Base-by-base conservation (phyloP, 1,284 basidiomycete genomes). In the Cystobasidium sp. region DNA sequence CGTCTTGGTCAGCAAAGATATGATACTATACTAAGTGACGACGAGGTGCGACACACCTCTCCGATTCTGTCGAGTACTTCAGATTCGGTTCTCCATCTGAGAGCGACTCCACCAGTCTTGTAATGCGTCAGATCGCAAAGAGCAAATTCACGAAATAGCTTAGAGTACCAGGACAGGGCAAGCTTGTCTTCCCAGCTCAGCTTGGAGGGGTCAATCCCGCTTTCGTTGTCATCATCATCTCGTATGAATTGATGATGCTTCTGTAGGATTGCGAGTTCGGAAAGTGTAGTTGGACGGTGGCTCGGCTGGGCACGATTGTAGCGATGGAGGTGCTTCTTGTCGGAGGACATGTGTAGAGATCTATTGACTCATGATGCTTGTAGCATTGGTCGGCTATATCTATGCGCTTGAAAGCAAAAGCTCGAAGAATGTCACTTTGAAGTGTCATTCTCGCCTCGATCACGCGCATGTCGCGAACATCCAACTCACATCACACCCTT, bases 71-170 rank as follows among this genome's bases (percentile, higher is more conserved):
- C 87, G 2, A 97, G 84, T 9, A 97, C 93, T 82, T 97, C 94
- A 3, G 86, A 84, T 79, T 95, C 93, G 0, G 93, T 94, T 44
- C 94, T 86, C 94, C 94, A 97, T 5, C 94, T 88, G 5, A 97
- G 84, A 0, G 93, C 89, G 80, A 97, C 91, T 75, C 90, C 90
- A n/a, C 92, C 91, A 0, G 90, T 89, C 83, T 94, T 95, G 86
- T 91, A 96, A 81, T 96, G 94, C 83, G 96, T 96, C 76, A 97
- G 84, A 83, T 97, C 92, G 58, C 68, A 75, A 39, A 97, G 85
- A 0, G 93, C 93, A 80, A 90, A 96, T 83, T 97, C 94, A 75
- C 92, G 90, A 81, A 93, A 96, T 6, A 97, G 86, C 78, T 85
- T 90, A 16, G 86, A 84, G 79, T 96, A 95, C 84, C 95, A 97